Evolutionary conservation across 805 yeast species (phyloP).

Genomic region (Hanseniaspora singularis): DNA sequence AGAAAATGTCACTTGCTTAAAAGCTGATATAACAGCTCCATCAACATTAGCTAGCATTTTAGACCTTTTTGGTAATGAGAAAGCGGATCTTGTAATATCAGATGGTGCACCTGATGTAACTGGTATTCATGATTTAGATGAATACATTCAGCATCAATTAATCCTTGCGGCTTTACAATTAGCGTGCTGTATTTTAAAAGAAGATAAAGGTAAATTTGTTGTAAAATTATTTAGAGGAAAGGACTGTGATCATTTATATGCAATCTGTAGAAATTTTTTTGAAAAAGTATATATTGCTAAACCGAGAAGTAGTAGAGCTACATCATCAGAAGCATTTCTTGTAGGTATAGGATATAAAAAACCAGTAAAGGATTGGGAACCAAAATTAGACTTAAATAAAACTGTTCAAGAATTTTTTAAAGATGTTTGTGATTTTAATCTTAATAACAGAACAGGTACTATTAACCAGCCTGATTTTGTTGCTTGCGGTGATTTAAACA

Average conservation of each 20-base stretch:
- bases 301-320: constrained; percentile 89
- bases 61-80: constrained; percentile 76
- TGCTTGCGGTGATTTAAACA: constrained; percentile 82
- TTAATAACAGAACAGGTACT: constrained; percentile 8
- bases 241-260: constrained; percentile 83
- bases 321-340: constrained; percentile 85
- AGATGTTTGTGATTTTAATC: constrained; percentile 53
- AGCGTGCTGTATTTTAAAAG: constrained; percentile 76
- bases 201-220: constrained; percentile 76
- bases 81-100: constrained; percentile 90
- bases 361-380: constrained; percentile 66
- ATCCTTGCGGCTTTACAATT: constrained; percentile 82
- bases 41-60: constrained; percentile 65
- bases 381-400: constrained; percentile 41
- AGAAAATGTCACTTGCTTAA: constrained; percentile 77
- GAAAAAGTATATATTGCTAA: constrained; percentile 87
- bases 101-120: constrained; percentile 99
- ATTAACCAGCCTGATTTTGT: constrained; percentile 36
- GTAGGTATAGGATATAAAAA: constrained; percentile 86
- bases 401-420: constrained; percentile 79
- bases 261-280: constrained; percentile 80
- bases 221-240: constrained; percentile 95
- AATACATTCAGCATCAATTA: constrained; percentile 90
- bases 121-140: constrained; percentile 91
- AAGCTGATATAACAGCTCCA: constrained; percentile 97